Evolutionary conservation across 2,329 filamentous ascomycete species (phyloP).

Genomic region (Exophiala phaeomuriformis): DNA sequence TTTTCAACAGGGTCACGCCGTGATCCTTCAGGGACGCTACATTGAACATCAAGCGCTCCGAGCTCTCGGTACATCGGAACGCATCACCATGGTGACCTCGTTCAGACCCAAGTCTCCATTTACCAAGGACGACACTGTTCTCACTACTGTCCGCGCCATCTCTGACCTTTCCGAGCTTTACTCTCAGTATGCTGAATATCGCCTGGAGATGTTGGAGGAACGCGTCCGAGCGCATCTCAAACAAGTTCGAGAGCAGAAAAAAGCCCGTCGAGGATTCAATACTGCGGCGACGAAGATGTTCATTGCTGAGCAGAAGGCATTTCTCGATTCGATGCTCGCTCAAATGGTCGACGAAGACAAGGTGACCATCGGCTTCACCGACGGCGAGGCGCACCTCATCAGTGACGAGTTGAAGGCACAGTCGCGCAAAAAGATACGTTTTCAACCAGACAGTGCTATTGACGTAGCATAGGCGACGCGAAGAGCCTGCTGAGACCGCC

Average conservation of each 20-base stretch:
- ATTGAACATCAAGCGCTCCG: slow-evolving; percentile 58
- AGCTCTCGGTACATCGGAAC: slow-evolving; percentile 52
- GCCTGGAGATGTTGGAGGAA: slow-evolving; percentile 56
- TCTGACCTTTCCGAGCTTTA: slow-evolving; percentile 54
- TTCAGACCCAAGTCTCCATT: slow-evolving; percentile 53
- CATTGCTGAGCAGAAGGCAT: slow-evolving; percentile 27
- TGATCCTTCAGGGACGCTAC: slow-evolving; percentile 63
- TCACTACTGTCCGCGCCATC: slow-evolving; percentile 54
- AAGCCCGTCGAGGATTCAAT: slow-evolving; percentile 31
- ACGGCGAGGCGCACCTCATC: slow-evolving; percentile 32
- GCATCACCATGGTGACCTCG: slow-evolving; percentile 60
- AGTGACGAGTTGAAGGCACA: slow-evolving; percentile 33
- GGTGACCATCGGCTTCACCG: slow-evolving; percentile 34
- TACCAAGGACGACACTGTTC: slow-evolving; percentile 53
- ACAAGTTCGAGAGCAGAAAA: slow-evolving; percentile 29
- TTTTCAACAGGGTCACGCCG: slow-evolving; percentile 48
- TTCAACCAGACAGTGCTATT: background rate
- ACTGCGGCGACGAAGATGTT: slow-evolving; percentile 30
- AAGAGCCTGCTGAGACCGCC: background rate
- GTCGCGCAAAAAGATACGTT: slow-evolving; percentile 27
- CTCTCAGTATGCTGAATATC: slow-evolving; percentile 55
- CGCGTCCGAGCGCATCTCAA: slow-evolving; percentile 45
- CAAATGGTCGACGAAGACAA: slow-evolving; percentile 38
- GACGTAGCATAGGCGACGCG: background rate
- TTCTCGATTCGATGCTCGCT: slow-evolving; percentile 36